Conservation (phyloP, 2,329 filamentous ascomycete genomes). For the Microdochium bolleyi region DNA sequence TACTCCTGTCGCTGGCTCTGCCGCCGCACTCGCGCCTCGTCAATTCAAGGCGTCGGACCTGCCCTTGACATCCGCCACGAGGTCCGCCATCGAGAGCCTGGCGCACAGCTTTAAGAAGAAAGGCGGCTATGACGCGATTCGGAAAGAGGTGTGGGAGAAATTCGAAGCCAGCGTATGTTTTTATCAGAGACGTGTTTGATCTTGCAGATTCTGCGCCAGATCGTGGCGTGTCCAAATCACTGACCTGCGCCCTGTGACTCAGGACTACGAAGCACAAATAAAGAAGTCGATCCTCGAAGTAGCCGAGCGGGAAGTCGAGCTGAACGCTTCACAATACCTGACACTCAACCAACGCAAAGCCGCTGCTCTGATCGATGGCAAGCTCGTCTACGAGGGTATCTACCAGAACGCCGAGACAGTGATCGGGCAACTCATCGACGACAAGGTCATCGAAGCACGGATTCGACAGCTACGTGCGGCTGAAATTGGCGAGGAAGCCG, state of each 20-base stretch:
- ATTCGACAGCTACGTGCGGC: conserved; percentile 60
- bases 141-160: conserved; percentile 70
- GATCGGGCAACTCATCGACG: conserved; percentile 61
- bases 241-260: conserved; percentile 3
- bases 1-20: neutral
- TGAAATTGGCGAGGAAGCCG: conserved; percentile 63
- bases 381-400: conserved; percentile 66
- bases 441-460: conserved; percentile 57
- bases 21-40: conserved; percentile 13
- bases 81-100: conserved; percentile 64
- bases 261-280: conserved; percentile 65
- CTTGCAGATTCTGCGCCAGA: neutral
- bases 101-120: conserved; percentile 83
- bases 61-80: conserved; percentile 64
- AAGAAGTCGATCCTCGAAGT: conserved; percentile 60
- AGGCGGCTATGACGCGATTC: conserved; percentile 70
- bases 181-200: neutral
- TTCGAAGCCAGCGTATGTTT: conserved; percentile 59
- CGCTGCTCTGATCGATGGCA: conserved; percentile 68
- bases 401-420: conserved; percentile 64
- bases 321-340: conserved; percentile 62
- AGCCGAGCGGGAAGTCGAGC: conserved; percentile 66
- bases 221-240: conserved; percentile 3
- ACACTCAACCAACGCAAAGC: conserved; percentile 68
- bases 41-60: conserved; percentile 70